Conservation (phyloP, 2,329 filamentous ascomycete species). For the Rhynchosporium secalis region DNA sequence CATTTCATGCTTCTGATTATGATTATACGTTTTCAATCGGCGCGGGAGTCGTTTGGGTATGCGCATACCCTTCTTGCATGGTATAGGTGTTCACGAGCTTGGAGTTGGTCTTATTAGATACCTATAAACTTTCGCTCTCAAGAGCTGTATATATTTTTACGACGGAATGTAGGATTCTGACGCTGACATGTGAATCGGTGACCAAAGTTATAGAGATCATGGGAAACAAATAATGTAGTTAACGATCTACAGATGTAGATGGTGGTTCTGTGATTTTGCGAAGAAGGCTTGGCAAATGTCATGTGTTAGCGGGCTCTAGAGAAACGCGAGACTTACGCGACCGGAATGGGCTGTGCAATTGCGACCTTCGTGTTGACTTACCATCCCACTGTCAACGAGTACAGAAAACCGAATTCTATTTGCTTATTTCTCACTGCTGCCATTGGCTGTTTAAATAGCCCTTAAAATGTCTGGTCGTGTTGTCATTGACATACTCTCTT, state of each 20-base stretch:
- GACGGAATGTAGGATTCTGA: too few species aligned
- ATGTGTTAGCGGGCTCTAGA: not conserved
- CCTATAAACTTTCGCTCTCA: constrained; percentile 14
- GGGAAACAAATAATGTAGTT: not conserved
- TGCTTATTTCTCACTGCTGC: not conserved
- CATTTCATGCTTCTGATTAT: constrained; percentile 3
- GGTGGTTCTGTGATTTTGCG: not conserved
- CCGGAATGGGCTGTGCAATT: not conserved
- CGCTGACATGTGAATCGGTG: not conserved
- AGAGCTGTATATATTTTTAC: constrained; percentile 7
- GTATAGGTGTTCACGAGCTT: constrained; percentile 3
- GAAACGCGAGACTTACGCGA: constrained; percentile 5
- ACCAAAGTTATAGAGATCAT: not conserved
- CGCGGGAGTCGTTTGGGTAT: constrained; percentile 13
- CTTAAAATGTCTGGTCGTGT: constrained; percentile 5
- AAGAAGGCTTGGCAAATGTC: not conserved
- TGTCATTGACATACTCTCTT: constrained; percentile 14
- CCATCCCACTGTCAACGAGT: not conserved
- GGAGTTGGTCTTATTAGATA: constrained; percentile 15
- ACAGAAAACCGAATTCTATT: not conserved
- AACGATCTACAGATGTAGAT: not conserved
- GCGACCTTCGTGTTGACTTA: not conserved
- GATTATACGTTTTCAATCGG: constrained; percentile 11
- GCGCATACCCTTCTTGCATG: constrained; percentile 15
- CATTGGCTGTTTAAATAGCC: not conserved